Percentiles rank a stretch among this genome's conserved stretches.
phyloP scores from a whole-genome alignment of 2,329 filamentous ascomycete species.

The Amylocarpus encephaloides region DNA sequence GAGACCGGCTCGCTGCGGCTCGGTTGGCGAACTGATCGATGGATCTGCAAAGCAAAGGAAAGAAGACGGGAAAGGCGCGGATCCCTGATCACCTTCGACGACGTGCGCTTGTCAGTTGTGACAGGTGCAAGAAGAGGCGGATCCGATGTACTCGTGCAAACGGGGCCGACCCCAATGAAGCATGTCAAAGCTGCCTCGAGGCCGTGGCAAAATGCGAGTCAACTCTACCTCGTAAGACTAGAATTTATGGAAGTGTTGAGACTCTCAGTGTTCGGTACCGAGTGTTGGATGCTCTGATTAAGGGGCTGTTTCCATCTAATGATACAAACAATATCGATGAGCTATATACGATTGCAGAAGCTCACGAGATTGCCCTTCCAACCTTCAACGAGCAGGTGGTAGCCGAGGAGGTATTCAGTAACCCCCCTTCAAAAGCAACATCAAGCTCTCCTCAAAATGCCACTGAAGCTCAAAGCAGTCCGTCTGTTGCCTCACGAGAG shows the following conservation, averaged over 20 bases:
- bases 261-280: slow-evolving; percentile 39
- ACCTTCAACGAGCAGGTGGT: slow-evolving; percentile 24
- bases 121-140: slow-evolving; percentile 34
- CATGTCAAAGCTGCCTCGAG: slow-evolving; percentile 36
- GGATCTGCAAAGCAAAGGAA: slow-evolving; percentile 15
- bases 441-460: slow-evolving; percentile 16
- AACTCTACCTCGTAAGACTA: slow-evolving; percentile 38
- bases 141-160: slow-evolving; percentile 32
- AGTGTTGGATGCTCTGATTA: slow-evolving; percentile 37
- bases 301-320: slow-evolving; percentile 36
- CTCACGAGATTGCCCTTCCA: slow-evolving; percentile 35
- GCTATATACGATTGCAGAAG: slow-evolving; percentile 35
- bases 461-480: slow-evolving; percentile 12
- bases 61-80: slow-evolving; percentile 30
- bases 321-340: slow-evolving; percentile 35
- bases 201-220: slow-evolving; percentile 37
- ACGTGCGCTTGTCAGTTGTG: slow-evolving; percentile 33
- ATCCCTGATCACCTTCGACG: slow-evolving; percentile 33
- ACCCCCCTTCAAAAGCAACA: slow-evolving; percentile 11
- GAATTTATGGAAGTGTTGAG: slow-evolving; percentile 41
- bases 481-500: slow-evolving; percentile 16
- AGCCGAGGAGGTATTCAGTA: slow-evolving; percentile 24
- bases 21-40: background rate
- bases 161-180: slow-evolving; percentile 23
- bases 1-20: background rate